Percentiles rank a stretch among this genome's conserved stretches.
phyloP scores from a whole-genome alignment of 2,329 filamentous ascomycete genomes.

The Penicillium hordei region DNA sequence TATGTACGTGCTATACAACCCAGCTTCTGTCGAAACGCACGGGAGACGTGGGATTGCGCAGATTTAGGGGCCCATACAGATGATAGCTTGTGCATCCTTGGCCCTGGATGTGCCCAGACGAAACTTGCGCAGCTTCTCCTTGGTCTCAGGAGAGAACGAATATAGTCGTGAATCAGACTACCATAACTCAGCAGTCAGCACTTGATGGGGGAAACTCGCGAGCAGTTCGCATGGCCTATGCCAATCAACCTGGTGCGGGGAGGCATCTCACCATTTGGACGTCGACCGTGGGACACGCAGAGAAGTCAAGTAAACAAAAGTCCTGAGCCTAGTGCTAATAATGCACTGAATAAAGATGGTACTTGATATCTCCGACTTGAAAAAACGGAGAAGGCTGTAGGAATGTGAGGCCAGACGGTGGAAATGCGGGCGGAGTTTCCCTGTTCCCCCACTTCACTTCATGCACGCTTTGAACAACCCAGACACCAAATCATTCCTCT shows the following conservation, averaged over 20 bases:
- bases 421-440: constrained; percentile 23
- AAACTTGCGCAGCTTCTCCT: constrained; percentile 89
- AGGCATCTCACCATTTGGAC: constrained; percentile 7
- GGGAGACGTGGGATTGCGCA: not conserved
- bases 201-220: not conserved
- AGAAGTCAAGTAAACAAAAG: not conserved
- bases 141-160: constrained; percentile 87
- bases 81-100: constrained; percentile 83
- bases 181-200: constrained; percentile 4
- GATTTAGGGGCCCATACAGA: constrained; percentile 66
- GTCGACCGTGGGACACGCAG: not conserved
- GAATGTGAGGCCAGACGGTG: constrained; percentile 11
- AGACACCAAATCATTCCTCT: constrained; percentile 4
- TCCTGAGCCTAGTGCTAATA: not conserved
- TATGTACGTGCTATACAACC: not conserved
- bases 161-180: constrained; percentile 88
- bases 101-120: constrained; percentile 84
- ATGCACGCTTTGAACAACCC: constrained; percentile 9
- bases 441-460: constrained; percentile 17
- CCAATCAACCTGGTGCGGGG: not conserved
- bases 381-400: not conserved
- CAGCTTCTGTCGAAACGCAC: not conserved
- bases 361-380: not conserved
- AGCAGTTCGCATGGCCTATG: not conserved
- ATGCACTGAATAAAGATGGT: not conserved